Evolutionary conservation across 371 early-diverging fungal species (phyloP).

Genomic region (Smittium mucronatum): DNA sequence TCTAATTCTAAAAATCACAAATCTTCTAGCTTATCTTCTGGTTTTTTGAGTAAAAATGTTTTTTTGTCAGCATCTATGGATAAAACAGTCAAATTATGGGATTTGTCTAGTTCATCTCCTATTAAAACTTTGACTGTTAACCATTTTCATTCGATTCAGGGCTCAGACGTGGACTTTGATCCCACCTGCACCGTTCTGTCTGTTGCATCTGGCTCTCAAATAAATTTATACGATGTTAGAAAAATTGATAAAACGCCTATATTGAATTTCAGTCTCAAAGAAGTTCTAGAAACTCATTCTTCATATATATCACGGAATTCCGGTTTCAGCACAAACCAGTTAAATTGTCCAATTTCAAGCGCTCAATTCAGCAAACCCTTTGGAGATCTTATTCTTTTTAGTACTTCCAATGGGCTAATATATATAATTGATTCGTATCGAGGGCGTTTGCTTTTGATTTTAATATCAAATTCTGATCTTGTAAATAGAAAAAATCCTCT

Average conservation of each 20-base stretch:
- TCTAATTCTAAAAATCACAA: not conserved
- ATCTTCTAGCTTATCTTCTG: not conserved
- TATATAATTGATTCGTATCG: conserved; percentile 59
- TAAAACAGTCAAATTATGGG: conserved; percentile 33
- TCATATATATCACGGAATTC: conserved; percentile 10
- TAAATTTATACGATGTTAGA: conserved; percentile 56
- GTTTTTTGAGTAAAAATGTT: not conserved
- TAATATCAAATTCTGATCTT: not conserved
- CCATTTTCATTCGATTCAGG: conserved; percentile 26
- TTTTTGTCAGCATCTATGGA: conserved; percentile 25
- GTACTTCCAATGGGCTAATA: conserved; percentile 47
- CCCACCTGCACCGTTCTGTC: conserved; percentile 69
- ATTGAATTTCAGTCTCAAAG: not conserved
- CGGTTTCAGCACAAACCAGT: not conserved
- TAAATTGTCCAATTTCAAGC: conserved; percentile 12
- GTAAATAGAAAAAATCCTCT: not conserved
- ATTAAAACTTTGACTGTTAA: conserved; percentile 8
- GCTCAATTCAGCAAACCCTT: conserved; percentile 15
- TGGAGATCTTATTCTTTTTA: conserved; percentile 42
- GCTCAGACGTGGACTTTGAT: conserved; percentile 58
- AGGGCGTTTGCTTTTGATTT: not conserved
- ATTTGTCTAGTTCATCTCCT: conserved; percentile 12
- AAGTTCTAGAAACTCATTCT: not conserved
- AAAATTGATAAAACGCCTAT: conserved; percentile 39
- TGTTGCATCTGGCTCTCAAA: conserved; percentile 40